Base-by-base conservation (phyloP, 106 monocot genomes). In the Allium fistulosum region DNA sequence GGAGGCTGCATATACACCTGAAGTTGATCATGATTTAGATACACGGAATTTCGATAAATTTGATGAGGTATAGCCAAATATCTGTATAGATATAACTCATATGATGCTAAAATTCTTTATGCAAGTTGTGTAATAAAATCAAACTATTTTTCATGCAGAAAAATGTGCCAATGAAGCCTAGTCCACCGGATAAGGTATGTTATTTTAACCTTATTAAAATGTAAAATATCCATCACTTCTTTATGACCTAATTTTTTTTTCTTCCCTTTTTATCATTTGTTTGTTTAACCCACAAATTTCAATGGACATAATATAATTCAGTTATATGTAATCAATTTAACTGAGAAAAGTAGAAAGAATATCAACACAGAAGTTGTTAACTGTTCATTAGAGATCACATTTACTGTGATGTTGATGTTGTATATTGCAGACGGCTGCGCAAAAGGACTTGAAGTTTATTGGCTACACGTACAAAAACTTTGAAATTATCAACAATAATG, bases 31-130 rank as follows among this genome's bases (percentile, higher is more conserved):
- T 45, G 62, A 62, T 13, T 62, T 28, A 45, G 62, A 62, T 18
- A 93, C 93, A 50, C 86, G 81, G 61, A 93, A 93, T 60, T 93
- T 93, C 61, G 93, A 93, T 64, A 93, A 89, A 57, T 93, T 93
- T 69, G 93, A 93, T 60, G 89, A 93, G 93, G 93, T 37, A 88
- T 47, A 13, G 15, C 10, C 10, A 37, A 10, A 51, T 59, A 45
- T 4, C n/a, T 15, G 6, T 22, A 27, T 55, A 15, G 15, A 55
- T 15, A 55, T 11, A 55, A 12, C 53, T 55, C 53, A 12, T 15
- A 55, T 12, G 6, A 55, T 12, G 15, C 11, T 55, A 55, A 55
- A 55, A 55, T 12, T 4, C 53, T 59, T 17, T 59, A 15, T 18
- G 9, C 8, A 17, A 17, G n/a, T 22, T 9, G 59, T 18, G 17